Evolutionary conservation across 768 basidiomycete species (phyloP).

Genomic region (Rhizopogon vulgaris): DNA sequence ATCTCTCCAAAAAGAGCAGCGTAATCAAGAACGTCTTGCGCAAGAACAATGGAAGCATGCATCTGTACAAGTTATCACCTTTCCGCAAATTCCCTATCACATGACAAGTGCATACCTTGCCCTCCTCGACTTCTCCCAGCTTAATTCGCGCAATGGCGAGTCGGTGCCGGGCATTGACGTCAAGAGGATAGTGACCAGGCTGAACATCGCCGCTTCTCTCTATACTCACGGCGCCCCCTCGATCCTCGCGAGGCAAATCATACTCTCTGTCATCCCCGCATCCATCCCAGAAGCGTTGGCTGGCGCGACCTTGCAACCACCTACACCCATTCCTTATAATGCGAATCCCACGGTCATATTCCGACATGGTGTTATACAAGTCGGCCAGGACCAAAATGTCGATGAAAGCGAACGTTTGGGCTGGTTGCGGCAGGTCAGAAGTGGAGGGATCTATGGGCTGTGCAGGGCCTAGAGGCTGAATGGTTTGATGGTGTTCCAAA

Average conservation of each 20-base stretch:
- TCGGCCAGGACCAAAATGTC: conserved; percentile 85
- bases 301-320: conserved; percentile 84
- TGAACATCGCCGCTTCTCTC: conserved; percentile 42
- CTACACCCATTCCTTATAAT: conserved; percentile 71
- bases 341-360: conserved; percentile 61
- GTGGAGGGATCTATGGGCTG: conserved; percentile 23
- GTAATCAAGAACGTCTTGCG: conserved; percentile 71
- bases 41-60: conserved; percentile 68
- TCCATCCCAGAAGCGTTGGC: conserved; percentile 74
- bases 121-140: conserved; percentile 75
- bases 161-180: conserved; percentile 76
- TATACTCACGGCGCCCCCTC: conserved; percentile 14
- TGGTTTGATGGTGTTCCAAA: conserved; percentile 57
- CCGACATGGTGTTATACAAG: conserved; percentile 64
- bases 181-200: conserved; percentile 56
- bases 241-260: conserved; percentile 37
- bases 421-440: conserved; percentile 5
- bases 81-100: background rate
- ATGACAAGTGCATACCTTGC: conserved; percentile 48
- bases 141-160: conserved; percentile 79
- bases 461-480: conserved; percentile 38
- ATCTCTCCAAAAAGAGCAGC: conserved; percentile 76
- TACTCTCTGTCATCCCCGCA: conserved; percentile 89
- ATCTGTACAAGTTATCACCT: conserved; percentile 36
- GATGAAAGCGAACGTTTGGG: conserved; percentile 19